phyloP scores from a whole-genome alignment of 1,139 yeast genomes.

The Wickerhamiella pararugosa region DNA sequence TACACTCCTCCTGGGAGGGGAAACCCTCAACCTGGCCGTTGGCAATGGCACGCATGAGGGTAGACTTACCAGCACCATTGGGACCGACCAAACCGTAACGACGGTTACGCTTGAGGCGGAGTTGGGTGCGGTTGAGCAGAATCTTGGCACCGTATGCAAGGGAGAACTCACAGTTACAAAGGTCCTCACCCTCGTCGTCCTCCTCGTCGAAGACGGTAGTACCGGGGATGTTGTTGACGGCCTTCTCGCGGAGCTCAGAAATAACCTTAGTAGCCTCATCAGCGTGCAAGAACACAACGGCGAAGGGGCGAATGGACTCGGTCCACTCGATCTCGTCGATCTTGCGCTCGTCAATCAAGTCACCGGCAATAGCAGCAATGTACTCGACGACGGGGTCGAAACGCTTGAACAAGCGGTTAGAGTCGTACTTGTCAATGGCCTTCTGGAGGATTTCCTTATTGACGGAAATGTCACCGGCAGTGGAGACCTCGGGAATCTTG shows the following conservation, averaged over 20 bases:
- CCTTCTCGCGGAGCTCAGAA: conserved; percentile 90
- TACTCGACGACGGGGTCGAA: conserved; percentile 64
- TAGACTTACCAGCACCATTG: conserved; percentile 99
- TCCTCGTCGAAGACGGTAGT: conserved; percentile 95
- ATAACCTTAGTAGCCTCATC: conserved; percentile 78
- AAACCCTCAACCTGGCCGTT: conserved; percentile 99
- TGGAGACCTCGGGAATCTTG: conserved; percentile 85
- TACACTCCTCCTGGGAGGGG: conserved; percentile 97
- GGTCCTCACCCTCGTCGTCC: conserved; percentile 99
- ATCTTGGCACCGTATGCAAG: conserved; percentile 99
- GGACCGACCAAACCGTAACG: conserved; percentile 99
- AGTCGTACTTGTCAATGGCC: conserved; percentile 36
- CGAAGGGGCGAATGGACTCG: conserved; percentile 77
- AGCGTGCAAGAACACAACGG: conserved; percentile 92
- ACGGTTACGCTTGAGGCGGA: conserved; percentile 98
- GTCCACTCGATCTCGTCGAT: conserved; percentile 88
- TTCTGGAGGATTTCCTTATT: conserved; percentile 70
- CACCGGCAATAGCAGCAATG: conserved; percentile 96
- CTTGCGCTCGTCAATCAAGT: conserved; percentile 94
- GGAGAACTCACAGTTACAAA: conserved; percentile 99
- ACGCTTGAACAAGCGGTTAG: conserved; percentile 27
- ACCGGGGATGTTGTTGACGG: conserved; percentile 94
- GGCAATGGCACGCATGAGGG: conserved; percentile 99
- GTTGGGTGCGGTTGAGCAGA: conserved; percentile 97
- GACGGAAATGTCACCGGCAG: conserved; percentile 91